These are phyloP conservation scores for Chionographis japonica DNA, from an alignment of 106 monocot genomes.

Conservation along the genomic window DNA sequence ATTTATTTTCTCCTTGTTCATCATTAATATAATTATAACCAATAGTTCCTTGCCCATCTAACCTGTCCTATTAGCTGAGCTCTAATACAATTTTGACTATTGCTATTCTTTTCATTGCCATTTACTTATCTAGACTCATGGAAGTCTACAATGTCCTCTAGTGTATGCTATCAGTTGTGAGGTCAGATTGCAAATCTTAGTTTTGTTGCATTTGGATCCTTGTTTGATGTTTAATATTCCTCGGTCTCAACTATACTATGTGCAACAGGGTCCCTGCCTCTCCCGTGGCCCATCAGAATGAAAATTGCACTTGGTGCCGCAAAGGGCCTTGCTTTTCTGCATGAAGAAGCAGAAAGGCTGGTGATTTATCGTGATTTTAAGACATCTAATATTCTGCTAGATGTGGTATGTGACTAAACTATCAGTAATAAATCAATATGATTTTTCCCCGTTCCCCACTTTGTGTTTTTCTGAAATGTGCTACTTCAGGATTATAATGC, in stretches of 20 bases:
- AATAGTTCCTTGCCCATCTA: too few species aligned
- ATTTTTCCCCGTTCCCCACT: not conserved
- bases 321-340: slow-evolving; percentile 55
- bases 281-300: slow-evolving; percentile 56
- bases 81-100: too few species aligned
- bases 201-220: too few species aligned
- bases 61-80: too few species aligned
- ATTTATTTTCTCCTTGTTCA: too few species aligned
- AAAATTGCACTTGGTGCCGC: slow-evolving; percentile 62
- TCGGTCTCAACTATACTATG: not conserved
- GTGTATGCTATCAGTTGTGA: too few species aligned
- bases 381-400: slow-evolving; percentile 57
- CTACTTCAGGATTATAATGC: slow-evolving; percentile 31
- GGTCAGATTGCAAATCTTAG: too few species aligned
- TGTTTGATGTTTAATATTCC: not conserved
- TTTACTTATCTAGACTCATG: too few species aligned
- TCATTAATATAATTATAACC: too few species aligned
- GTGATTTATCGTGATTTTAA: slow-evolving; percentile 67
- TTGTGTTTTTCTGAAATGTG: not conserved
- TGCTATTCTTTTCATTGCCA: too few species aligned
- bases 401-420: slow-evolving; percentile 22
- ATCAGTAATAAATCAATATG: not conserved
- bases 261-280: slow-evolving; percentile 40
- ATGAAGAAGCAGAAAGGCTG: slow-evolving; percentile 59
- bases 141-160: too few species aligned